A percentile compares a stretch with the other conserved stretches of the same genome.
phyloP scores from a whole-genome alignment of 2,329 filamentous ascomycete species.

The Plectosphaerella plurivora region DNA sequence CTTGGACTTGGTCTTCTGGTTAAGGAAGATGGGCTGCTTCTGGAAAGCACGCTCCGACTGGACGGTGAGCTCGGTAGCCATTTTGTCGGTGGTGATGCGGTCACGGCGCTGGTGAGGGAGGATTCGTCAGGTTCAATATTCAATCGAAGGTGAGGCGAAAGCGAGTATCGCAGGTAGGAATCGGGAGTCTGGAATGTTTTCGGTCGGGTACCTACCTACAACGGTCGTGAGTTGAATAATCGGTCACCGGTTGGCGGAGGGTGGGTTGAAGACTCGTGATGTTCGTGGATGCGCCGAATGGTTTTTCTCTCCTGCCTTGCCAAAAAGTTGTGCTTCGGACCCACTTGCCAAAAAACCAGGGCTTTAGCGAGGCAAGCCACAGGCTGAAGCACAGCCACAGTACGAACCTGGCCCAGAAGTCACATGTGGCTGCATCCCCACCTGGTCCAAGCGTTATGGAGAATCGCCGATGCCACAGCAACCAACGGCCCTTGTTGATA shows the following conservation, averaged over 20 bases:
- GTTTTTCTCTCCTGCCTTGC: background rate
- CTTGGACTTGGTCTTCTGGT: slow-evolving; percentile 88
- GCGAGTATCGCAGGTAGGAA: background rate
- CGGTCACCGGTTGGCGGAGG: slow-evolving; percentile 1
- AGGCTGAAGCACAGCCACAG: background rate
- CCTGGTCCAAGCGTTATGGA: background rate
- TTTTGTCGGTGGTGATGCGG: slow-evolving; percentile 39
- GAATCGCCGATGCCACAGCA: background rate
- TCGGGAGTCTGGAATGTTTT: background rate
- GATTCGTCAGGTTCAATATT: background rate
- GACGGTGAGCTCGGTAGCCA: slow-evolving; percentile 98
- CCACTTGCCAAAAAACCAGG: background rate
- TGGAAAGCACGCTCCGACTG: slow-evolving; percentile 99
- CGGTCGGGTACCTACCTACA: slow-evolving; percentile 2
- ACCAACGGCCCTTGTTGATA: background rate
- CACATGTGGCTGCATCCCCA: background rate
- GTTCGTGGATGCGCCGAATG: background rate
- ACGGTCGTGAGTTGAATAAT: slow-evolving; percentile 2
- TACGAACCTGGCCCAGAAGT: background rate
- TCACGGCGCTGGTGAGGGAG: slow-evolving; percentile 13
- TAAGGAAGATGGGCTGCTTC: slow-evolving; percentile 99
- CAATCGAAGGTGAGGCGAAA: background rate
- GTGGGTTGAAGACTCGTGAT: background rate
- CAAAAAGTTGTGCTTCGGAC: background rate
- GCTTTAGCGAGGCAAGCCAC: background rate